Conservation (phyloP, 2,329 filamentous ascomycete species). For the Microcera coccophila region DNA sequence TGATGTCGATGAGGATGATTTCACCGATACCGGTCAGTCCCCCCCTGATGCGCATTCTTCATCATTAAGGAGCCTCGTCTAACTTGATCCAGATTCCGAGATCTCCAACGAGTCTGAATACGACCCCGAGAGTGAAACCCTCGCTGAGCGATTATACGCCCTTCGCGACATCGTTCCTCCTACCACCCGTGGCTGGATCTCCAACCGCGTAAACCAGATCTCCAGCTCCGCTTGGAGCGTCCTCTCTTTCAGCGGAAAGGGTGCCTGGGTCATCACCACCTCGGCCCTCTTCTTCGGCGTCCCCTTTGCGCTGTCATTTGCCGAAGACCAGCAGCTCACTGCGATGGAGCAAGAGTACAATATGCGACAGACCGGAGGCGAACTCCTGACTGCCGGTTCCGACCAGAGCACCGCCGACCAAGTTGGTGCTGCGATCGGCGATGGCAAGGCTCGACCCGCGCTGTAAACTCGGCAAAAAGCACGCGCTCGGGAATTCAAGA, state of each 20-base stretch:
- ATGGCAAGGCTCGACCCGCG: constrained; percentile 45
- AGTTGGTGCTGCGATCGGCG: constrained; percentile 48
- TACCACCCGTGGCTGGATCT: constrained; percentile 64
- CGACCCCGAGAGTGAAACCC: constrained; percentile 53
- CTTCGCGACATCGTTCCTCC: constrained; percentile 74
- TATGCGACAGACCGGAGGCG: constrained; percentile 87
- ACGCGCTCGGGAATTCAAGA: constrained; percentile 11
- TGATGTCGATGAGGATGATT: constrained; percentile 86
- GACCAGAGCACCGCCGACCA: constrained; percentile 46
- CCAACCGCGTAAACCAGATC: constrained; percentile 57
- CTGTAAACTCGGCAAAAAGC: constrained; percentile 38
- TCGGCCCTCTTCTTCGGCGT: constrained; percentile 86
- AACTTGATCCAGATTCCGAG: constrained; percentile 60
- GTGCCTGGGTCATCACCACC: constrained; percentile 86
- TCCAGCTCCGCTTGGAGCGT: constrained; percentile 47
- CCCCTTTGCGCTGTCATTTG: constrained; percentile 86
- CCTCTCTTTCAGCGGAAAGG: constrained; percentile 73
- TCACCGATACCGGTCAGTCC: constrained; percentile 80
- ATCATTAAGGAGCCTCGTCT: constrained; percentile 5
- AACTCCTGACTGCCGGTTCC: constrained; percentile 54
- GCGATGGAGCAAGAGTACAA: constrained; percentile 98
- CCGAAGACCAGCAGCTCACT: constrained; percentile 92
- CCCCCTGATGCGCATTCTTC: constrained; percentile 3
- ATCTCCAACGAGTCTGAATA: constrained; percentile 78
- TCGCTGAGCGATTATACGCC: constrained; percentile 67